Evolutionary conservation across 108 stramenopile species (phyloP).

Genomic region (Stephanodiscus minutulus): DNA sequence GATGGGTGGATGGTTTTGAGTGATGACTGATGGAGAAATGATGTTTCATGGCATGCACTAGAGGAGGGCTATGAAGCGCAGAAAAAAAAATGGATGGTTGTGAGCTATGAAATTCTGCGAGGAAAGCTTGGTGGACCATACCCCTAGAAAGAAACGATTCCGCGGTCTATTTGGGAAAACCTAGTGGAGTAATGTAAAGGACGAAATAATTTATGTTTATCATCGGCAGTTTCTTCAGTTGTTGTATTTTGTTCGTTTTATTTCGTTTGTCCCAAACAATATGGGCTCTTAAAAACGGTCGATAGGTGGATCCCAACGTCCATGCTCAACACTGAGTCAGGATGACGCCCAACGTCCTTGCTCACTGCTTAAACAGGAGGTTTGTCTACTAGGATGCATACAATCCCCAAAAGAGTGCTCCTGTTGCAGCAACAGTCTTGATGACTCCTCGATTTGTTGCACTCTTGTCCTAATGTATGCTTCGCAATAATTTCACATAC

Average conservation of each 20-base stretch:
- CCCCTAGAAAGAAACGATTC: no score
- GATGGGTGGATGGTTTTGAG: constrained; percentile 39
- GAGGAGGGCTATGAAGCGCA: neutral
- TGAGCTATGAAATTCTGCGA: neutral
- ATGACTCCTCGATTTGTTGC: constrained; percentile 29
- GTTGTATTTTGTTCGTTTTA: neutral
- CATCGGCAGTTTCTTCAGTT: neutral
- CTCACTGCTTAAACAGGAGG: constrained; percentile 47
- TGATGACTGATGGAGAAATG: constrained; percentile 15
- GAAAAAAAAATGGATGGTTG: neutral
- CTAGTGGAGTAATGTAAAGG: neutral
- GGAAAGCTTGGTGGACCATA: no score
- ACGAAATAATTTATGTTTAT: neutral
- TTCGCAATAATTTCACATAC: no score
- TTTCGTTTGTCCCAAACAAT: constrained; percentile 62
- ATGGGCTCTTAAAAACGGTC: constrained; percentile 50
- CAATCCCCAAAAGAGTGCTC: constrained; percentile 60
- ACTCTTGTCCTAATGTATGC: no score
- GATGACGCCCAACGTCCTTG: neutral
- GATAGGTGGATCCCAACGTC: constrained; percentile 47
- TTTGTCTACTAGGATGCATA: constrained; percentile 52
- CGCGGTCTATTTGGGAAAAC: no score
- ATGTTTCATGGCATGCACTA: neutral
- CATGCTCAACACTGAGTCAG: neutral
- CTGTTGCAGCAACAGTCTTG: constrained; percentile 35